Conservation (phyloP, 192 early-diverging fungal species). For the Coemansia pectinata region DNA sequence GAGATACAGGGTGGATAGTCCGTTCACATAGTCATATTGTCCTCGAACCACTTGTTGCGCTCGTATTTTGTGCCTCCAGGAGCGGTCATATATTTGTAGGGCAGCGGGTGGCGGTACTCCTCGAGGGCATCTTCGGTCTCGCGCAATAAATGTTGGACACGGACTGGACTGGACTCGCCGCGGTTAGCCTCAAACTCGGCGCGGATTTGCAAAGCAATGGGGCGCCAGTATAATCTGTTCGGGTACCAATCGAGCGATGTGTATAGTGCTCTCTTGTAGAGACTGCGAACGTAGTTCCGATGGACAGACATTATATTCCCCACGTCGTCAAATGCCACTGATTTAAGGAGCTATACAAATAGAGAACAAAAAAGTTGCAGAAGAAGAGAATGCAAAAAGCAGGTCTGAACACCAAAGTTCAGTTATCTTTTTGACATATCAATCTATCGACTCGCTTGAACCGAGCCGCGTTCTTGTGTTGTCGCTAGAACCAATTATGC, state of each 20-base stretch:
- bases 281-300: conserved; percentile 70
- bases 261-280: conserved; percentile 84
- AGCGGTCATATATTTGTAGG: conserved; percentile 68
- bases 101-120: conserved; percentile 76
- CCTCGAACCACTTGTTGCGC: conserved; percentile 57
- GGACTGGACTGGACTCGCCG: conserved; percentile 68
- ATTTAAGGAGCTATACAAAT: background rate
- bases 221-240: conserved; percentile 73
- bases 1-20: background rate
- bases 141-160: conserved; percentile 65
- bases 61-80: conserved; percentile 57
- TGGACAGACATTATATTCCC: conserved; percentile 58
- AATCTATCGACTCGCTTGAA: background rate
- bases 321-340: background rate
- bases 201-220: conserved; percentile 82
- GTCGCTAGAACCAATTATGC: background rate
- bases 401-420: too few species aligned
- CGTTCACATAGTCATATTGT: conserved; percentile 37
- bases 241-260: conserved; percentile 89
- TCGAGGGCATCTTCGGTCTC: conserved; percentile 74
- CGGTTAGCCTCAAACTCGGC: conserved; percentile 82
- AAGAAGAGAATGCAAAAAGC: background rate
- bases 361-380: background rate
- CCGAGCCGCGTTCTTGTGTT: background rate
- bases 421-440: too few species aligned